Conservation (phyloP, 495 filamentous ascomycete genomes). For the Hypoxylon rickii region DNA sequence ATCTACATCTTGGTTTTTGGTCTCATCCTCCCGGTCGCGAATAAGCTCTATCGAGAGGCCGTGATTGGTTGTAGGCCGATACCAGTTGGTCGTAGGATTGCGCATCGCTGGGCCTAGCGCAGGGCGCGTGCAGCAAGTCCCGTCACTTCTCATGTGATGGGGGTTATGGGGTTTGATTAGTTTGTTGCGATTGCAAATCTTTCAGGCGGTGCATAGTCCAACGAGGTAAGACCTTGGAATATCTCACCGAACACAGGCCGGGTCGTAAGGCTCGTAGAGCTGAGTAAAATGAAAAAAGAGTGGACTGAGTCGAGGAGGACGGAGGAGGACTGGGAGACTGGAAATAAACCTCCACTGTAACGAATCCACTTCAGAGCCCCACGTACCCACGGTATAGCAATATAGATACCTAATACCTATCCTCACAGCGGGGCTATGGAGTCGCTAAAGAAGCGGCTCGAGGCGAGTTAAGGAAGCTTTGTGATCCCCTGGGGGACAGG, state of each 20-base stretch:
- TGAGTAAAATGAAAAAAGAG: constrained; percentile 17
- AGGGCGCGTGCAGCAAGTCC: not conserved
- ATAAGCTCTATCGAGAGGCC: not conserved
- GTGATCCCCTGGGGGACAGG: not conserved
- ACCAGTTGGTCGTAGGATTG: constrained; percentile 15
- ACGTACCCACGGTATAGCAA: too few species aligned
- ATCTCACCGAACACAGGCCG: constrained; percentile 34
- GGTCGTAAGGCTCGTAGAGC: constrained; percentile 2
- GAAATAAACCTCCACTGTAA: constrained; percentile 38
- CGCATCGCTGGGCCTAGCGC: not conserved
- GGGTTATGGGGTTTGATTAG: constrained; percentile 4
- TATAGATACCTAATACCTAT: too few species aligned
- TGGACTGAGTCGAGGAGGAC: constrained; percentile 14
- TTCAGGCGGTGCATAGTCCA: constrained; percentile 19
- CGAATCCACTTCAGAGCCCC: constrained; percentile 21
- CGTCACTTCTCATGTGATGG: constrained; percentile 28
- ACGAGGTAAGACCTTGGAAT: constrained; percentile 36
- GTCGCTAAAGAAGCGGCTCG: constrained; percentile 11
- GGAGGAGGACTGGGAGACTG: too few species aligned
- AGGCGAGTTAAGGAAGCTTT: constrained; percentile 8
- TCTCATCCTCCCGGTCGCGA: not conserved
- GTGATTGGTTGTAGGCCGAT: not conserved
- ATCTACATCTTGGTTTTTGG: not conserved
- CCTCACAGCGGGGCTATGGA: constrained; percentile 6
- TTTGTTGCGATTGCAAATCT: constrained; percentile 22